Conservation (phyloP, 1,284 basidiomycete species). For the Caloboletus firmus region DNA sequence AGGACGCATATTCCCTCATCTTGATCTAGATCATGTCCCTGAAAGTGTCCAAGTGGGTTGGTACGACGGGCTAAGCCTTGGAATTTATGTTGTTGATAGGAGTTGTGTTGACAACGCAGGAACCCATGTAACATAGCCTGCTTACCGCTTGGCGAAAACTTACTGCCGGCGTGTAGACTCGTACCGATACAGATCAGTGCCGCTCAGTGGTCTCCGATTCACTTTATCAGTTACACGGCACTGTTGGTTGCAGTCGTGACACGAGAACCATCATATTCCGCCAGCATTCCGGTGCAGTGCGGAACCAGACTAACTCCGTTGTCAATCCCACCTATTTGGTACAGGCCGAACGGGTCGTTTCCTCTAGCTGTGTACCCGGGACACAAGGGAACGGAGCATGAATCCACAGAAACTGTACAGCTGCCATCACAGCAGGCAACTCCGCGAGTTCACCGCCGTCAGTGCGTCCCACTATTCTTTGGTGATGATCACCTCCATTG, state of each 20-base stretch:
- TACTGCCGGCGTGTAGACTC: neutral
- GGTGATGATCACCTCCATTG: neutral
- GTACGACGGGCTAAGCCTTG: conserved; percentile 35
- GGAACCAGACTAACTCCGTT: neutral
- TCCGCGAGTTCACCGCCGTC: neutral
- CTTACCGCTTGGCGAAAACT: neutral
- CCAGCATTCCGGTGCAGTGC: neutral
- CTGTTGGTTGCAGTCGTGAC: neutral
- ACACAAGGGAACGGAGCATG: no score
- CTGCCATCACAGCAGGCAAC: no score
- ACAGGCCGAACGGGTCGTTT: neutral
- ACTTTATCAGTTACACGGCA: no score
- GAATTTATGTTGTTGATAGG: conserved; percentile 28
- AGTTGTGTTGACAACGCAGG: conserved; percentile 7
- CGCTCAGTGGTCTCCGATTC: neutral
- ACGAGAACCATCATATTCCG: neutral
- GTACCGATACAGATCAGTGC: neutral
- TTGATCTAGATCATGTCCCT: conserved; percentile 40
- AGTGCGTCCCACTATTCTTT: neutral
- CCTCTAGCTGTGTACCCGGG: no score
- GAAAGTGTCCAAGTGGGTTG: conserved; percentile 35
- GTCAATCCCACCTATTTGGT: neutral
- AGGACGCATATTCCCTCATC: conserved; percentile 36
- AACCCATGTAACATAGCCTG: conserved; percentile 8
- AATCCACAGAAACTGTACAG: neutral